Base-by-base conservation (phyloP, 2,329 filamentous ascomycete species). In the Dichotomopilus funicola region DNA sequence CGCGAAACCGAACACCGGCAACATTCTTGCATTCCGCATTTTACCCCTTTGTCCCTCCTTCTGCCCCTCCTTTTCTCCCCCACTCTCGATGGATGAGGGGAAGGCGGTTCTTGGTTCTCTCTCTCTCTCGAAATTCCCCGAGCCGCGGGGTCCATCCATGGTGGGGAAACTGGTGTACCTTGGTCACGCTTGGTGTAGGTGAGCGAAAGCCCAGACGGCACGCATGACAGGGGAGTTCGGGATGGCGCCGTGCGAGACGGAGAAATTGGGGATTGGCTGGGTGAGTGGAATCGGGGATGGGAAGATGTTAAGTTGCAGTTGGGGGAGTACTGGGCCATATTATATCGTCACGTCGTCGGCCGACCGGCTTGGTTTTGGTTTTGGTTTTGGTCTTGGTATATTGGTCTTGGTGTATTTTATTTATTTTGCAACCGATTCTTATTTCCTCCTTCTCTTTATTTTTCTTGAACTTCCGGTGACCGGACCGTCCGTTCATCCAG, bases 241-340 rank as follows among this genome's bases (percentile, higher is more conserved):
- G 48, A 54, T 55, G 53, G 41, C 27, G 43, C 37, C 37, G 37
- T 56, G 57, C 51, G 54, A 59, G 57, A 59, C 54, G 53, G 57
- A 56, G 57, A 56, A 56, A 51, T 59, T 35, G 46, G 57, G 54
- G 57, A 59, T 59, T 56, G 54, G 53, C 51, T 46, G 48, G 13
- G 7, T 47, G 48, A 44, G 51, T 48, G 34, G 19, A 27, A 27
- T 27, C 19, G 19, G 19, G 19, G 19, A 3, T 27, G 19, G 19
- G 19, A 27, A 3, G 27, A 38, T 43, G 27, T 27, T 12, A 38
- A 11, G 42, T 37, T 48, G n/a, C 42, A 19, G 33, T 45, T 31
- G 27, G 19, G 27, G 33, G n/a, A 6, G 42, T n/a, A n/a, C n/a
- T n/a, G n/a, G 33, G 13, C 5, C 2, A 45, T 45, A 45, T 45